These are phyloP conservation scores for Colletotrichum salicis DNA, from an alignment of 2,329 filamentous ascomycete species.

Conservation along the genomic window DNA sequence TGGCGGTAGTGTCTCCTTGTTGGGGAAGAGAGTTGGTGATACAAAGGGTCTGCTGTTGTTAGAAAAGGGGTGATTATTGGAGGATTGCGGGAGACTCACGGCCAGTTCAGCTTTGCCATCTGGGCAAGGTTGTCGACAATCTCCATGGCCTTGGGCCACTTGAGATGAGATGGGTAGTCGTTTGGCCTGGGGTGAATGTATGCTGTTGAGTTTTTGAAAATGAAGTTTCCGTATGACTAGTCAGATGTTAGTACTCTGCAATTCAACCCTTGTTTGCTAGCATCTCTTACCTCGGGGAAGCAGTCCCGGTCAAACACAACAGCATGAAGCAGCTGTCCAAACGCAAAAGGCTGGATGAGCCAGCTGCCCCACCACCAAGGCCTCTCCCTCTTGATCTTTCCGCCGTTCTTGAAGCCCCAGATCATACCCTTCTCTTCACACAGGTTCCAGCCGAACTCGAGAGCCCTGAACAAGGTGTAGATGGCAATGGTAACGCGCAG, in stretches of 20 bases:
- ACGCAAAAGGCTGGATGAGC: slow-evolving; percentile 81
- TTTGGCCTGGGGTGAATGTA: slow-evolving; percentile 81
- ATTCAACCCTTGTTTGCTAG: not conserved
- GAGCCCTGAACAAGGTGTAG: slow-evolving; percentile 80
- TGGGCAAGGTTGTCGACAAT: slow-evolving; percentile 84
- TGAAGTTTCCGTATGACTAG: slow-evolving; percentile 55
- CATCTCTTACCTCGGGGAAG: slow-evolving; percentile 67
- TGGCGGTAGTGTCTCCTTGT: slow-evolving; percentile 72
- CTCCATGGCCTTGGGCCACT: slow-evolving; percentile 80
- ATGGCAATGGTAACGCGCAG: slow-evolving; percentile 84
- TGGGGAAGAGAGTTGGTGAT: slow-evolving; percentile 87
- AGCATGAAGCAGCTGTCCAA: slow-evolving; percentile 80
- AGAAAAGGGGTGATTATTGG: slow-evolving; percentile 17
- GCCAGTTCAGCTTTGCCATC: slow-evolving; percentile 86
- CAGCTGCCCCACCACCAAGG: slow-evolving; percentile 90
- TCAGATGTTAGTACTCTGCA: not conserved
- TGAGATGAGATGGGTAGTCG: slow-evolving; percentile 71
- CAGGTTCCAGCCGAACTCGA: slow-evolving; percentile 89
- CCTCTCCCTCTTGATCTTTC: slow-evolving; percentile 67
- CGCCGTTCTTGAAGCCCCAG: slow-evolving; percentile 67
- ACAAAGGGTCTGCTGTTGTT: slow-evolving; percentile 71
- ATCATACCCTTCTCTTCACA: slow-evolving; percentile 78
- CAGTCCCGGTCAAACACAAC: slow-evolving; percentile 82
- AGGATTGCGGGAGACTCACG: slow-evolving; percentile 63
- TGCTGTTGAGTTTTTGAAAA: slow-evolving; percentile 78